Conservation (phyloP, 2,329 filamentous ascomycete species). For the Geosmithia putterillii region DNA sequence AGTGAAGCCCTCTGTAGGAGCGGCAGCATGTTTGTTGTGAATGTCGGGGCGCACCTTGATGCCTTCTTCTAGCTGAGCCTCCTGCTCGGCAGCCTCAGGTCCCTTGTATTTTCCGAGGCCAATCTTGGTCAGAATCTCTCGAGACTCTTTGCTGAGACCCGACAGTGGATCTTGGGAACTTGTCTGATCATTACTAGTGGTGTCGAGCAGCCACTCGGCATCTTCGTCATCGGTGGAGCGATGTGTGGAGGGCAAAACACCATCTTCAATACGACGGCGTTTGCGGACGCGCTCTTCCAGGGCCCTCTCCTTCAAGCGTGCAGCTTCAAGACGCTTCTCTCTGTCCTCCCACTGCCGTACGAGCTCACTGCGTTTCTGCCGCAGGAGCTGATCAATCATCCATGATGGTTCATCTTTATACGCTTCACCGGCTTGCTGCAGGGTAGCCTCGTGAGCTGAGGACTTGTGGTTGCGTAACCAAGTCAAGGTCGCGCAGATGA, state of each 20-base stretch:
- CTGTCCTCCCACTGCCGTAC: slow-evolving; percentile 57
- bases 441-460: slow-evolving; percentile 39
- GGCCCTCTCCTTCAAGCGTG: slow-evolving; percentile 50
- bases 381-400: slow-evolving; percentile 67
- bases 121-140: slow-evolving; percentile 58
- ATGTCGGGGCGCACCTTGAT: slow-evolving; percentile 41
- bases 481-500: slow-evolving; percentile 80
- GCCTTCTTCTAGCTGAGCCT: slow-evolving; percentile 44
- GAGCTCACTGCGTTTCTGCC: slow-evolving; percentile 55
- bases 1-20: slow-evolving; percentile 3
- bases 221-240: slow-evolving; percentile 35
- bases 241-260: slow-evolving; percentile 6
- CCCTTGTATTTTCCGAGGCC: slow-evolving; percentile 28
- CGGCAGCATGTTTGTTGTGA: not conserved
- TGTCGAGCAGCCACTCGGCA: slow-evolving; percentile 61
- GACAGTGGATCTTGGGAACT: slow-evolving; percentile 26
- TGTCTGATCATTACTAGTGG: slow-evolving; percentile 40
- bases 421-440: slow-evolving; percentile 26
- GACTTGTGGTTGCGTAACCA: slow-evolving; percentile 81
- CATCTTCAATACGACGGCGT: slow-evolving; percentile 29
- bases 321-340: slow-evolving; percentile 55
- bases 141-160: slow-evolving; percentile 62
- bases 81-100: slow-evolving; percentile 15
- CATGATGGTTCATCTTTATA: slow-evolving; percentile 66
- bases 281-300: slow-evolving; percentile 38